Percentiles rank a stretch among this genome's conserved stretches.
Conservation (phyloP, 495 filamentous ascomycete genomes). For the Aspergillus mulundensis region DNA sequence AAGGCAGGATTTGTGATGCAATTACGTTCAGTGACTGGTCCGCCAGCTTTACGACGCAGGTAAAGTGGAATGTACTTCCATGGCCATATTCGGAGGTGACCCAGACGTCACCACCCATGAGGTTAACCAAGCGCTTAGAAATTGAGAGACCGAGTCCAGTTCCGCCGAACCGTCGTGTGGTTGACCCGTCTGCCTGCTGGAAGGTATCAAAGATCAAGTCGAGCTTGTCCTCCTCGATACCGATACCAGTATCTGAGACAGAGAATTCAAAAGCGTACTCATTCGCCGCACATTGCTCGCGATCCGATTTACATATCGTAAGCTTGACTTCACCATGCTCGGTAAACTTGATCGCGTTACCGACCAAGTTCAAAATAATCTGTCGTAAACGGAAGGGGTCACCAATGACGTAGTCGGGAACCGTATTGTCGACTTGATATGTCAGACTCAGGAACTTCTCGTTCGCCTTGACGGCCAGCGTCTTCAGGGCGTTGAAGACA, state of each 20-base stretch:
- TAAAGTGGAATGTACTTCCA: slow-evolving; percentile 96
- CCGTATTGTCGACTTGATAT: slow-evolving; percentile 88
- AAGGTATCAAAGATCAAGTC: slow-evolving; percentile 99
- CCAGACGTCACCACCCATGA: slow-evolving; percentile 98
- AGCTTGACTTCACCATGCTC: slow-evolving; percentile 96
- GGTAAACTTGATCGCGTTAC: slow-evolving; percentile 82
- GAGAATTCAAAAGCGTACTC: slow-evolving; percentile 96
- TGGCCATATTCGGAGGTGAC: slow-evolving; percentile 90
- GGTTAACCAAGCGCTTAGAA: slow-evolving; percentile 88
- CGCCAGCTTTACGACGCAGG: slow-evolving; percentile 85
- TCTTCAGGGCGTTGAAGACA: slow-evolving; percentile 97
- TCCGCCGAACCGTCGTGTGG: slow-evolving; percentile 93
- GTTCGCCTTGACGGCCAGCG: slow-evolving; percentile 93
- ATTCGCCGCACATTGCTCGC: slow-evolving; percentile 60
- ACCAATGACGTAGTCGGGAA: slow-evolving; percentile 94
- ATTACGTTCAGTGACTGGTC: slow-evolving; percentile 77
- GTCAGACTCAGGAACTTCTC: slow-evolving; percentile 93
- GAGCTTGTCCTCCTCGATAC: slow-evolving; percentile 92
- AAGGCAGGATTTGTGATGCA: slow-evolving; percentile 78
- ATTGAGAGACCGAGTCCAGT: slow-evolving; percentile 96
- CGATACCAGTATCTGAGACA: slow-evolving; percentile 95
- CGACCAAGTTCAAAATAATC: slow-evolving; percentile 68
- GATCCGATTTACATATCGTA: slow-evolving; percentile 71
- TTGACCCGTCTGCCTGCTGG: slow-evolving; percentile 97
- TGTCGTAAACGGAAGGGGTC: slow-evolving; percentile 96